Evolutionary conservation across 1,284 basidiomycete genomes (phyloP).

Genomic region (Puccinia hordei): DNA sequence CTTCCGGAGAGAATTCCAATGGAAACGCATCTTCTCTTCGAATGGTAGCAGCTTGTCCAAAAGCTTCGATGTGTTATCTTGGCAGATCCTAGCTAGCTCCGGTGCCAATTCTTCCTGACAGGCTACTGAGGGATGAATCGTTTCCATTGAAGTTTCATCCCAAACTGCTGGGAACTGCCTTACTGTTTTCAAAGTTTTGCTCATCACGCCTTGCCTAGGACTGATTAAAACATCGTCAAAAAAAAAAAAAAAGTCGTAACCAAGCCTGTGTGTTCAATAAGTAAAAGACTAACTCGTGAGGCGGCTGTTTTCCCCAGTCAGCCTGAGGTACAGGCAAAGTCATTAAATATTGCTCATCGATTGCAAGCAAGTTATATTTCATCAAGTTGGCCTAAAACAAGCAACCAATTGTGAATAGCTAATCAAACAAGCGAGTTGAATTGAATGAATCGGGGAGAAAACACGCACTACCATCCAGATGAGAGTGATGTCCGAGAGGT

Average conservation of each 20-base stretch:
- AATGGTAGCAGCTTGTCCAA: constrained; percentile 27
- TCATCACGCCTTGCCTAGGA: constrained; percentile 30
- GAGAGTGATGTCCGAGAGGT: constrained; percentile 56
- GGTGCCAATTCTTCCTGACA: neutral
- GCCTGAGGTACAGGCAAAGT: constrained; percentile 21
- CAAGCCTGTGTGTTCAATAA: neutral
- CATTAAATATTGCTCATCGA: constrained; percentile 34
- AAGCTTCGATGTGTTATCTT: neutral
- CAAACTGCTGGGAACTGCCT: neutral
- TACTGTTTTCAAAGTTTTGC: neutral
- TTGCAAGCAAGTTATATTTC: constrained; percentile 36
- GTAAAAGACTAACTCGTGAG: constrained; percentile 33
- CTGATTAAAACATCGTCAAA: constrained; percentile 19
- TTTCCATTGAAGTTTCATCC: constrained; percentile 5
- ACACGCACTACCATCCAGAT: constrained; percentile 57
- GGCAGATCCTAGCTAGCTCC: neutral
- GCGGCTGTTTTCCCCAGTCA: constrained; percentile 36
- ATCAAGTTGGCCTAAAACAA: constrained; percentile 42
- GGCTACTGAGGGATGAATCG: constrained; percentile 16
- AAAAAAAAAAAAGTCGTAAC: neutral
- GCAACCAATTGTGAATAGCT: neutral
- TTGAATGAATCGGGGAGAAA: too few species aligned
- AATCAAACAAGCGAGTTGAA: neutral
- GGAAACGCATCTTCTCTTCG: constrained; percentile 4
- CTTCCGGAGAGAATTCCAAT: constrained; percentile 23